phyloP scores from a whole-genome alignment of 2,329 filamentous ascomycete genomes.

The Westerdykella ornata region DNA sequence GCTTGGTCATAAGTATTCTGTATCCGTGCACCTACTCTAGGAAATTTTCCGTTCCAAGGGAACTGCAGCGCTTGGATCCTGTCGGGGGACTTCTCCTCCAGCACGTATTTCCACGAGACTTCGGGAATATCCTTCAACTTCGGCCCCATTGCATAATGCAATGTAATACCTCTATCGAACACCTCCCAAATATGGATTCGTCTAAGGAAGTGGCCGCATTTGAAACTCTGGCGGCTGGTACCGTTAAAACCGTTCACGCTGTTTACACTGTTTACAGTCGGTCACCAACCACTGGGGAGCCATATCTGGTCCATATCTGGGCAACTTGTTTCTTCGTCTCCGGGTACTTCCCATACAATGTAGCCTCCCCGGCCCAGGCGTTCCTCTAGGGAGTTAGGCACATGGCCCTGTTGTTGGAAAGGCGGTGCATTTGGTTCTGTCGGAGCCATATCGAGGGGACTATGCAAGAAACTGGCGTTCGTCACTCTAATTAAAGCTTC shows the following conservation, averaged over 20 bases:
- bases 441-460: slow-evolving; percentile 21
- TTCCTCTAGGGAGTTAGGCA: slow-evolving; percentile 40
- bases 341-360: slow-evolving; percentile 63
- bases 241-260: not conserved
- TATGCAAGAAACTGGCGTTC: no score
- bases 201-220: slow-evolving; percentile 37
- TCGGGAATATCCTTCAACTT: slow-evolving; percentile 45
- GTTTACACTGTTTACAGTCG: slow-evolving; percentile 1
- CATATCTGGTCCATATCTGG: slow-evolving; percentile 48
- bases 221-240: slow-evolving; percentile 41
- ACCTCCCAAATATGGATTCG: slow-evolving; percentile 42
- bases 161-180: slow-evolving; percentile 44
- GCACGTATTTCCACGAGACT: slow-evolving; percentile 46
- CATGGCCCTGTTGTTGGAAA: slow-evolving; percentile 21
- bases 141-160: slow-evolving; percentile 41
- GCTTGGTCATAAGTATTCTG: not conserved
- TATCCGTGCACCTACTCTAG: slow-evolving; percentile 16
- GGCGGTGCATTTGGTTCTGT: slow-evolving; percentile 26
- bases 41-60: slow-evolving; percentile 45
- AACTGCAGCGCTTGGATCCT: slow-evolving; percentile 46
- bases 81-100: slow-evolving; percentile 41
- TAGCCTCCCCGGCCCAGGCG: slow-evolving; percentile 49
- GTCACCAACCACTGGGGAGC: slow-evolving; percentile 40
- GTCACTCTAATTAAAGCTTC: not conserved
- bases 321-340: slow-evolving; percentile 58